phyloP scores from a whole-genome alignment of 2,329 filamentous ascomycete species.

The Pseudogymnoascus sp. region DNA sequence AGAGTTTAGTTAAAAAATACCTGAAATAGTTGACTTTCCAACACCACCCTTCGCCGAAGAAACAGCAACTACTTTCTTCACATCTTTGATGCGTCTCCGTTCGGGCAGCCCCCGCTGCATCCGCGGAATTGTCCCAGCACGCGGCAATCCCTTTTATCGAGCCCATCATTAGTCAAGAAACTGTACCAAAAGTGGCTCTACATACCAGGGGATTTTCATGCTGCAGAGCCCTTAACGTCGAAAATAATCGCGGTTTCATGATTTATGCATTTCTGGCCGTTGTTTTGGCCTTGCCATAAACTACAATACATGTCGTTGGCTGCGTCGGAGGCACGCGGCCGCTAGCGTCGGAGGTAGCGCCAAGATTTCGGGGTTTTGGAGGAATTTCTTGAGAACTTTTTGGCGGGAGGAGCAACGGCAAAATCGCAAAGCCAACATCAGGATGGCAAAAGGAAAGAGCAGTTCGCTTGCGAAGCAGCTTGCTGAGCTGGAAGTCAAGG shows the following conservation, averaged over 20 bases:
- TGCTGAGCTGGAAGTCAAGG: slow-evolving; percentile 53
- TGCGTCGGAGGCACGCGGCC: slow-evolving; percentile 18
- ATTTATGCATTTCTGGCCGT: not conserved
- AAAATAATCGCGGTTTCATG: slow-evolving; percentile 43
- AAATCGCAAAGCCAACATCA: slow-evolving; percentile 17
- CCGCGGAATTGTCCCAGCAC: slow-evolving; percentile 64
- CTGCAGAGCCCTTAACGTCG: slow-evolving; percentile 43
- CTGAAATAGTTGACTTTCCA: slow-evolving; percentile 88
- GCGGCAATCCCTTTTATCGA: slow-evolving; percentile 66
- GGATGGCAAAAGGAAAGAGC: slow-evolving; percentile 44
- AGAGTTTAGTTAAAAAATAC: slow-evolving; percentile 35
- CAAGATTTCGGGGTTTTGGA: slow-evolving; percentile 8
- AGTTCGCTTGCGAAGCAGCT: slow-evolving; percentile 49
- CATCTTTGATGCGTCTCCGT: slow-evolving; percentile 71
- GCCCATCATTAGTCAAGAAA: not conserved
- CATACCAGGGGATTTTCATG: slow-evolving; percentile 87
- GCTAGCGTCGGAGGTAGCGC: slow-evolving; percentile 11
- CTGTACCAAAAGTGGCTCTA: slow-evolving; percentile 10
- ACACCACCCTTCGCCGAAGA: slow-evolving; percentile 98
- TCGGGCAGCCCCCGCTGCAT: slow-evolving; percentile 77
- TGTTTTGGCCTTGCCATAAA: not conserved
- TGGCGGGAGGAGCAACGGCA: not conserved
- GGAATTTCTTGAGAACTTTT: slow-evolving; percentile 10
- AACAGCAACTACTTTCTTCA: slow-evolving; percentile 90
- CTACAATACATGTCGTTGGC: not conserved